These are phyloP conservation scores for Kitagawia praeruptora DNA, from an alignment of 129 eudicot species.

Conservation along the genomic window DNA sequence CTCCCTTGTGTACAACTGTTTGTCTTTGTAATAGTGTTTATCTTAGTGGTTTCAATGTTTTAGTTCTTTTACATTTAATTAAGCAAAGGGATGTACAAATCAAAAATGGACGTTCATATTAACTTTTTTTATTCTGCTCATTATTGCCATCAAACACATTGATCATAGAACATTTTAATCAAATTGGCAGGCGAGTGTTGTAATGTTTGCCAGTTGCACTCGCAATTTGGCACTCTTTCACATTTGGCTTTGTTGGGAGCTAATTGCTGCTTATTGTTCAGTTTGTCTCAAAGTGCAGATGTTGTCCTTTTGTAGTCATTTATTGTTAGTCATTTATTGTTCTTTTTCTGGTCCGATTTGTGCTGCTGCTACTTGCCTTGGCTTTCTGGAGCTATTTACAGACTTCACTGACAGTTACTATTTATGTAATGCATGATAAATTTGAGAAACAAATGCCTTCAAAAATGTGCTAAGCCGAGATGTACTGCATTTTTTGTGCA, in stretches of 20 bases:
- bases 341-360: background rate
- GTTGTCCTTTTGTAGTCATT: too few species aligned
- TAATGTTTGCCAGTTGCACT: background rate
- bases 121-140: background rate
- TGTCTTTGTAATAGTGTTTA: background rate
- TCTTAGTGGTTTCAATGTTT: conserved; percentile 8
- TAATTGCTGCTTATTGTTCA: background rate
- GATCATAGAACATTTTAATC: background rate
- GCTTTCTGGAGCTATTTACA: too few species aligned
- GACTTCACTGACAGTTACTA: too few species aligned
- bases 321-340: background rate
- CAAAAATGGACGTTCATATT: conserved; percentile 8
- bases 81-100: conserved; percentile 14
- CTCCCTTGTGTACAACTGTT: background rate
- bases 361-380: background rate
- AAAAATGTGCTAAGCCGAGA: too few species aligned
- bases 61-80: conserved; percentile 9
- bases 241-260: too few species aligned
- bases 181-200: background rate
- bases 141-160: background rate
- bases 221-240: background rate
- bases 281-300: background rate
- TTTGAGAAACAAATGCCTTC: background rate
- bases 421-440: too few species aligned
- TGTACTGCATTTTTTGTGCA: too few species aligned